Evolutionary conservation across 2,329 filamentous ascomycete genomes (phyloP), one percentile per base, ranked within the genome.

Genomic region (Ascochyta viciae-villosae): DNA sequence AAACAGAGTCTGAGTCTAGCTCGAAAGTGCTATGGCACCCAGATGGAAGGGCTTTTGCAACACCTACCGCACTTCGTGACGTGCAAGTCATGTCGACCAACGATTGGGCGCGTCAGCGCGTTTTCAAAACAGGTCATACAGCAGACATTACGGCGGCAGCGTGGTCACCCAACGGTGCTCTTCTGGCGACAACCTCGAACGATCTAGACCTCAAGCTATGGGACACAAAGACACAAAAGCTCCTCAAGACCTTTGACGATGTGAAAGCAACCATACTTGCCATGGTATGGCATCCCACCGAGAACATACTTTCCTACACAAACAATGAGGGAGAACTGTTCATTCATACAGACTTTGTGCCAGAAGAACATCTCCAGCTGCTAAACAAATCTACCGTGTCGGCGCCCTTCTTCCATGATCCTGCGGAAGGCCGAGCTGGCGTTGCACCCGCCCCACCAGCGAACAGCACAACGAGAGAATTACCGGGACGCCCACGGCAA

Each of bases 91-190:
- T 97, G 52, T 96, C 94, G n/a, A 87, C 88, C 59, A 87, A 86
- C 48, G 92, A 97, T 73, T 97, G 94, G 90, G 90, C 92, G 72
- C 89, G 89, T 64, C 92, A 98, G 74, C 85, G 89, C 57, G 78
- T 81, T 0, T 99, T 99, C 72, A 80, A 87, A 7, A 87, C 88
- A 27, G 92, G 89, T 0, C 95, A 98, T 71, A 87, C 87, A 38
- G 89, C 88, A 16, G 90, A 96, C 63, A 89, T 99, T 55, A 96
- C 92, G 0, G 90, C 93, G 2, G 78, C 96, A 33, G 87, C 90
- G 33, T 99, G 95, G 95, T 96, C 94, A 13, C 92, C 92, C 1
- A 99, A 99, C 71, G 95, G 95, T 35, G 91, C 93, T 1, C 82
- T 99, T 67, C 81, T 99, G 22, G 92, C 88, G 15, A 85, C 82